Conservation (phyloP, 2,329 filamentous ascomycete species). For the Cercospora janseana region DNA sequence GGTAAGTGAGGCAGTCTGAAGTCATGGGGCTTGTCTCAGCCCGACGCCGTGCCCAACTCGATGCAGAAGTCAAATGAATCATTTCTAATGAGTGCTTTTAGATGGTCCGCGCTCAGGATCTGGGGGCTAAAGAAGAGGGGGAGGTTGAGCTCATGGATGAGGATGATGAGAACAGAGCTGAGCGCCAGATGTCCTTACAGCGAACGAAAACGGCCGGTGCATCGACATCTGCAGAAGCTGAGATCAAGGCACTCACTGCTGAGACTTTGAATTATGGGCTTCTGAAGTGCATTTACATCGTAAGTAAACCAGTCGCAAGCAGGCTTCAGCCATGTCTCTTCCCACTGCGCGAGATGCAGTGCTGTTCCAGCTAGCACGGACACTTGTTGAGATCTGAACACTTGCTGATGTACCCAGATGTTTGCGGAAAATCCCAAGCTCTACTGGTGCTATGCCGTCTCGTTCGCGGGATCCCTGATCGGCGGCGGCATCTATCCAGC, state of each 20-base stretch:
- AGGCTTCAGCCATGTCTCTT: no score
- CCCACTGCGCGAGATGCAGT: no score
- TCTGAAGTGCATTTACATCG: conserved; percentile 38
- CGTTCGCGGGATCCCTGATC: conserved; percentile 37
- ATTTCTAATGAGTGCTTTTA: no score
- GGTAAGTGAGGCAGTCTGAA: no score
- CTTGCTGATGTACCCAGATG: no score
- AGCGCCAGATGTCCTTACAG: conserved; percentile 29
- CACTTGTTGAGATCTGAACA: no score
- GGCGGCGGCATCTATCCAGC: conserved; percentile 48
- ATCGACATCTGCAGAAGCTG: conserved; percentile 32
- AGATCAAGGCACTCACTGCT: conserved; percentile 34
- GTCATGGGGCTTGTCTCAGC: no score
- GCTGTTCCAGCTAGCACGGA: no score
- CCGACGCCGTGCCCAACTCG: no score
- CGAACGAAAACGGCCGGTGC: conserved; percentile 32
- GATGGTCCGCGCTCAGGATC: conserved; percentile 51
- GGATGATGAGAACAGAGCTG: conserved; percentile 31
- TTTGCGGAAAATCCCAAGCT: conserved; percentile 39
- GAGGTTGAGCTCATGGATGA: conserved; percentile 32
- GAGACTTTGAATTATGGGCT: conserved; percentile 36
- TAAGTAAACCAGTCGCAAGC: no score
- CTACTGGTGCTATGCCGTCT: conserved; percentile 42
- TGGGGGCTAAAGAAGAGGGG: conserved; percentile 35
- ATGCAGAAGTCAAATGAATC: no score